phyloP scores from a whole-genome alignment of 2,329 filamentous ascomycete genomes.

The Colletotrichum sp. region DNA sequence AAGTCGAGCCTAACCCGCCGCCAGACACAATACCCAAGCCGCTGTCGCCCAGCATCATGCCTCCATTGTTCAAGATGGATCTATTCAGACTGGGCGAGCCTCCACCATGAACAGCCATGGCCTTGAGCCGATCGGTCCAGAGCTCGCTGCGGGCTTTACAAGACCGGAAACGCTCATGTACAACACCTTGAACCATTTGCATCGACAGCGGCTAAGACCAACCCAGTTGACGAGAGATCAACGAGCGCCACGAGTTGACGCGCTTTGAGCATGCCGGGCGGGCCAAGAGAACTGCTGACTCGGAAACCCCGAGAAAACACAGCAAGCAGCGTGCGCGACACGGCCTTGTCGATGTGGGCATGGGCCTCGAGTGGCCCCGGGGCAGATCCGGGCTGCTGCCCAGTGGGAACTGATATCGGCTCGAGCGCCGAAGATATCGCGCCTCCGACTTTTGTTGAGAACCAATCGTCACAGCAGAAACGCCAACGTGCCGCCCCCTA shows the following conservation, averaged over 20 bases:
- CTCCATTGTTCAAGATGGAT: neutral
- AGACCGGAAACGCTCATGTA: neutral
- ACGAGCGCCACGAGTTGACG: neutral
- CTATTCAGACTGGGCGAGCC: neutral
- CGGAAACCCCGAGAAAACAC: neutral
- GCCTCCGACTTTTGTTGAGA: neutral
- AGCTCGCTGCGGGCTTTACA: neutral
- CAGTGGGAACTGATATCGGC: neutral
- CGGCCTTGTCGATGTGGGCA: neutral
- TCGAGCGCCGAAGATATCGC: neutral
- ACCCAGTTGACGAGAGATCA: neutral
- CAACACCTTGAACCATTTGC: neutral
- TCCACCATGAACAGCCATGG: neutral
- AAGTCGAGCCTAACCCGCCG: neutral
- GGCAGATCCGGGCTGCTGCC: neutral
- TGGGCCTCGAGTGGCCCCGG: neutral
- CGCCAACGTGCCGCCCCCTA: neutral
- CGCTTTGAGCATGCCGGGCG: neutral
- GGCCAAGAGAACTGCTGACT: neutral
- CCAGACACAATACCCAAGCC: neutral
- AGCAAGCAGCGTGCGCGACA: neutral
- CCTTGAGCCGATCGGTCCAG: neutral
- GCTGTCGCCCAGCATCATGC: neutral
- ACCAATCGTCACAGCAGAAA: neutral
- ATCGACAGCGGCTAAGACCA: neutral